These are phyloP conservation scores for Tilletia walkeri DNA, from an alignment of 1,284 basidiomycete genomes.

Conservation along the genomic window DNA sequence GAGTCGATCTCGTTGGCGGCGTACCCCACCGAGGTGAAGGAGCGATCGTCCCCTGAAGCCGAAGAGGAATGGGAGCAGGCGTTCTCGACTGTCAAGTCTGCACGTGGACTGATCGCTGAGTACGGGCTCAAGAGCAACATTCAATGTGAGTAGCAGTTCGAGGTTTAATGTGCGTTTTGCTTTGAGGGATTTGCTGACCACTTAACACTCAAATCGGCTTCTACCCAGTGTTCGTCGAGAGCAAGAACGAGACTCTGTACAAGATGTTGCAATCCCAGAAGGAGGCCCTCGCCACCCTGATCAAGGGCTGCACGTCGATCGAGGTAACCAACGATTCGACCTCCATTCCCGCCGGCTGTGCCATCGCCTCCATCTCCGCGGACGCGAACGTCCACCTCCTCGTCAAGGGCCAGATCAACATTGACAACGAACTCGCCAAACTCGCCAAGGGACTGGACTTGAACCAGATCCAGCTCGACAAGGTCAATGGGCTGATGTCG, in stretches of 20 bases:
- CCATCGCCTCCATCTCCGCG: conserved; percentile 64
- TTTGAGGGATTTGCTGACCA: no score
- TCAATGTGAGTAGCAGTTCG: conserved; percentile 64
- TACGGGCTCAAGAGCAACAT: conserved; percentile 88
- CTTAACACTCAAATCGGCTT: no score
- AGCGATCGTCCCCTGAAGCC: conserved; percentile 27
- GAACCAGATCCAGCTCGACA: conserved; percentile 38
- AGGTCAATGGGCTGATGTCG: conserved; percentile 36
- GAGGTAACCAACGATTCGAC: conserved; percentile 62
- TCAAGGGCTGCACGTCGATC: conserved; percentile 80
- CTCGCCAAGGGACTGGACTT: conserved; percentile 51
- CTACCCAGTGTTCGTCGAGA: conserved; percentile 72
- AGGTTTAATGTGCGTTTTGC: neutral
- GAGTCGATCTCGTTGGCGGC: conserved; percentile 84
- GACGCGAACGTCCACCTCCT: conserved; percentile 44
- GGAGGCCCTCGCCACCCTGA: conserved; percentile 75
- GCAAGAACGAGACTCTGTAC: conserved; percentile 62
- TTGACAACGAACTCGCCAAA: conserved; percentile 48
- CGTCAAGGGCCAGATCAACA: conserved; percentile 47
- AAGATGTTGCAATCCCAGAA: conserved; percentile 66
- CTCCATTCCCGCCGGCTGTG: conserved; percentile 78
- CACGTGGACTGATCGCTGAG: conserved; percentile 82
- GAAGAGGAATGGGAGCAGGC: conserved; percentile 71
- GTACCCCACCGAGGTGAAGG: conserved; percentile 67
- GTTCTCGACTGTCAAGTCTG: conserved; percentile 74